Base-by-base conservation (phyloP, 495 filamentous ascomycete species). In the Aspergillus funiculosus region DNA sequence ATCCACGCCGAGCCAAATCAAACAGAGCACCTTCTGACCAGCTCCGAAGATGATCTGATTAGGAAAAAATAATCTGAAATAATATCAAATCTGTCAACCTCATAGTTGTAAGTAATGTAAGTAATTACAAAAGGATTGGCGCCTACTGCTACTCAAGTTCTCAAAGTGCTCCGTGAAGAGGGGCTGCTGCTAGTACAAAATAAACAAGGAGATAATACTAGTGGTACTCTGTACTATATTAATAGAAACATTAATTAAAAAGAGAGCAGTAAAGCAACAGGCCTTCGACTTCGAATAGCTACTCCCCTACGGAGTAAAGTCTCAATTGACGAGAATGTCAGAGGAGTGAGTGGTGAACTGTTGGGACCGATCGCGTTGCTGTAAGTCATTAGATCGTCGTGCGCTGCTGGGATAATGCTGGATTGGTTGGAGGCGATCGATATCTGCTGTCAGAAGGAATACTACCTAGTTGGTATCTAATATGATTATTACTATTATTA, bases 301-400 rank as follows among this genome's bases (percentile, higher is more conserved):
- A n/a, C n/a, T n/a, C n/a, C n/a, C n/a, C n/a, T n/a, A n/a, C n/a
- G n/a, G n/a, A n/a, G n/a, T n/a, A n/a, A n/a, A n/a, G 30, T 22
- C 25, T 25, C 8, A 6, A 26, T 38, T 19, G 15, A 18, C 41
- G 17, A 34, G 24, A 40, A 19, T 39, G 42, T 50, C 40, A n/a
- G n/a, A n/a, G n/a, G n/a, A n/a, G n/a, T n/a, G n/a, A n/a, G n/a
- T n/a, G 13, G 39, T 51, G 44, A 51, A 50, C 48, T 51, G 52
- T 51, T 53, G 47, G 48, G 43, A 43, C 45, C 51, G 55, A 54
- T 54, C 55, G 51, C 51, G 22, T 51, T 51, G 55, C 52, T 54
- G 56, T 54, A 58, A 55, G 52, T 53, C 48, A 59, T 58, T 54
- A 39, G 56, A 59, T 55, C 56, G 56, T 51, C 51, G 46, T 50